Evolutionary conservation across 108 stramenopile genomes (phyloP), one percentile per base, ranked within the genome.

Genomic region (Mediolabrus comicus): DNA sequence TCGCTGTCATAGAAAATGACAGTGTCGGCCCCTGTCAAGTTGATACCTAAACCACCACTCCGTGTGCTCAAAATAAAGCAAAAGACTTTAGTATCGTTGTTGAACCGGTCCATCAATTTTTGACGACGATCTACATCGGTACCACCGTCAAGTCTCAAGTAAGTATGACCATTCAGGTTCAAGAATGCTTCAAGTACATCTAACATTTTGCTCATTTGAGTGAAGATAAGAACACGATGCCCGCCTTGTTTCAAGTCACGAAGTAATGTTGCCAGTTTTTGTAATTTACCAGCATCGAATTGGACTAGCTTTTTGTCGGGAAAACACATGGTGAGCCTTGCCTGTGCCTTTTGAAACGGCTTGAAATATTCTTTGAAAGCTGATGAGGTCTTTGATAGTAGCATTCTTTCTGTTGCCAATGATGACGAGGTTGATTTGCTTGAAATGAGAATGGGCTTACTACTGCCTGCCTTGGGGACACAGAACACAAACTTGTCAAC

Each of bases 251-350:
- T 88, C 38, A 98, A 79, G 31, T 81, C 77, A 27, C 92, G 84
- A 4, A 99, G 84, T 2, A 98, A 84, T n/a, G 58, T 71, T 1
- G 97, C 87, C 22, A 99, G 75, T n/a, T 74, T 82, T 76, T 98
- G 97, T n/a, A 98, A 87, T 72, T 99, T 98, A 0, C 97, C 98
- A 13, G 96, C 87, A 79, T 99, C 98, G 67, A 82, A 98, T 64
- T 99, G 97, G 16, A 98, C 80, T 7, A 98, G 76, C 57, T 92
- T 90, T 32, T 95, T 89, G 71, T 98, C 98, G 8, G 98, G 99
- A 63, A 99, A 98, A 54, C 86, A 90, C 26, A 87, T 77, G 10
- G 87, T 81, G 9, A 92, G 78, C 14, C 89, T 72, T 6, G 81
- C 79, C 3, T 74, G 64, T 9, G 77, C 84, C 63, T 75, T 80